Evolutionary conservation across 108 stramenopile genomes (phyloP).

Genomic region (Bacterosira constricta): DNA sequence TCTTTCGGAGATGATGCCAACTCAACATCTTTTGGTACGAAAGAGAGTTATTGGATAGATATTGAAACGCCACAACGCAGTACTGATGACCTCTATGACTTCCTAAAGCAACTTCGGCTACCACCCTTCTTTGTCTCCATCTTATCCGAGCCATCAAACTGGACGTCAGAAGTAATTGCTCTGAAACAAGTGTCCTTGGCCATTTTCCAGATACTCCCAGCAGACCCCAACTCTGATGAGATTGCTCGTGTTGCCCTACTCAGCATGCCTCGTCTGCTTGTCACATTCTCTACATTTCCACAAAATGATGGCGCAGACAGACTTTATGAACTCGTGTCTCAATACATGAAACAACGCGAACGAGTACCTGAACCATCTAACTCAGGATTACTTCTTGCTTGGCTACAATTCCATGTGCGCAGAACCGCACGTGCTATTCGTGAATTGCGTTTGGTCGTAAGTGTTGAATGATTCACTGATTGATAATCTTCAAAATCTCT

Average conservation of each 20-base stretch:
- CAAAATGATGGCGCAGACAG: constrained; percentile 23
- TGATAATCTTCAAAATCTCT: background rate
- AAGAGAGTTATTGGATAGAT: constrained; percentile 61
- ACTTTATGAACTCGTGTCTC: constrained; percentile 29
- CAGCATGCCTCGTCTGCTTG: constrained; percentile 40
- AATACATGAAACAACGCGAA: constrained; percentile 51
- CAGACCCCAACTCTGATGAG: constrained; percentile 35
- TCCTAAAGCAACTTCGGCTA: constrained; percentile 44
- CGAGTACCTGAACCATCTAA: constrained; percentile 43
- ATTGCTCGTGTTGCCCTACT: constrained; percentile 51
- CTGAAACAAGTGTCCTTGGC: constrained; percentile 39
- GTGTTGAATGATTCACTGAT: background rate
- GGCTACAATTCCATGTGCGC: constrained; percentile 57
- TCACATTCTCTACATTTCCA: constrained; percentile 55
- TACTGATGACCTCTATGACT: constrained; percentile 44
- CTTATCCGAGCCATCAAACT: constrained; percentile 44
- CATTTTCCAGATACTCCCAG: constrained; percentile 53
- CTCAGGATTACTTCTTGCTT: constrained; percentile 49
- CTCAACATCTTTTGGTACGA: background rate
- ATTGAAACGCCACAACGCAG: constrained; percentile 50
- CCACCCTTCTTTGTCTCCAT: constrained; percentile 52
- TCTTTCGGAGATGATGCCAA: background rate
- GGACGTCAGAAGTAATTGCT: constrained; percentile 56
- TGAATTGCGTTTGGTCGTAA: constrained; percentile 36
- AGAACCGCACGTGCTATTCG: constrained; percentile 51